A percentile compares a stretch with the other conserved stretches of the same genome.
Conservation (phyloP, 106 monocot genomes). For the Vanilla planifolia region DNA sequence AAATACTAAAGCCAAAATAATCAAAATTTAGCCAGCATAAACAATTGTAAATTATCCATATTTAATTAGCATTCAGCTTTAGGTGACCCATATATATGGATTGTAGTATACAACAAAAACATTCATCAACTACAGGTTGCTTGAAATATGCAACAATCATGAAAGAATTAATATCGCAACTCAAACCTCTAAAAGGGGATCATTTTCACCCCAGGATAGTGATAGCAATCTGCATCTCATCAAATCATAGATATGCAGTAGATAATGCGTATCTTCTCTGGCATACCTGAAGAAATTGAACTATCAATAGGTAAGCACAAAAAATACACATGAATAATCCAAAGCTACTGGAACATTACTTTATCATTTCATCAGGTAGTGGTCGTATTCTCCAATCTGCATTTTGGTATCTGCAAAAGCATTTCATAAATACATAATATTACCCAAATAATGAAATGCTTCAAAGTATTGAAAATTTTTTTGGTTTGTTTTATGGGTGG, state of each 20-base stretch:
- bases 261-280: conserved; percentile 96
- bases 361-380: conserved; percentile 81
- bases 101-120: too few species aligned
- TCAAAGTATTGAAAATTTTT: too few species aligned
- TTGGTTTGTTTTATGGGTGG: too few species aligned
- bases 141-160: background rate
- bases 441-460: background rate
- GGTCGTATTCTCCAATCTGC: conserved; percentile 97
- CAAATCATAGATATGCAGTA: conserved; percentile 80
- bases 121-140: too few species aligned
- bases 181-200: conserved; percentile 67
- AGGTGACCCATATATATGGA: too few species aligned
- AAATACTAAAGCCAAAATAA: too few species aligned
- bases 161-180: background rate
- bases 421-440: too few species aligned
- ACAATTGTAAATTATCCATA: too few species aligned
- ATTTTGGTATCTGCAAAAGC: conserved; percentile 80
- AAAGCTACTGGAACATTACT: conserved; percentile 34
- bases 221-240: conserved; percentile 59
- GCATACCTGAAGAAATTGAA: conserved; percentile 61
- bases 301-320: background rate
- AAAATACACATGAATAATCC: background rate
- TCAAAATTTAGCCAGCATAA: too few species aligned
- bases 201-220: conserved; percentile 40
- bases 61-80: too few species aligned